Conservation (phyloP, 371 early-diverging fungal genomes). For the Batrachochytrium dendrobatidis region DNA sequence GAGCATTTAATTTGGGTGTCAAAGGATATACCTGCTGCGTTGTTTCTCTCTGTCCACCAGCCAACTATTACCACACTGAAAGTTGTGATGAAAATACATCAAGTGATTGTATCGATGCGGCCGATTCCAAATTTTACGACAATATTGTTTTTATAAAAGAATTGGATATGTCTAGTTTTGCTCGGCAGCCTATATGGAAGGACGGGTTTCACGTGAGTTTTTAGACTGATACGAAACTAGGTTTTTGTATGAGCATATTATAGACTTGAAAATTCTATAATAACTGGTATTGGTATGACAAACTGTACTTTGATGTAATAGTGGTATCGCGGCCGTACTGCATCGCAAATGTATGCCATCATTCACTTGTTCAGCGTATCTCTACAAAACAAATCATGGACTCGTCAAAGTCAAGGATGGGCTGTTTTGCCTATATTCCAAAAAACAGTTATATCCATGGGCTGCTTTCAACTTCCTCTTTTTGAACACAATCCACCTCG, state of each 20-base stretch:
- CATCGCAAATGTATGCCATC: neutral
- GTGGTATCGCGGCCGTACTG: neutral
- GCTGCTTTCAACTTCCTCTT: neutral
- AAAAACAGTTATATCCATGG: neutral
- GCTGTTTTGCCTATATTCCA: neutral
- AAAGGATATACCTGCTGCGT: neutral
- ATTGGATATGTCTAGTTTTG: neutral
- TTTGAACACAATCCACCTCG: neutral
- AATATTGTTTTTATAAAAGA: neutral
- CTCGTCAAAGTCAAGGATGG: slow-evolving; percentile 1
- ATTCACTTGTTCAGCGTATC: neutral
- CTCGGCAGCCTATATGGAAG: neutral
- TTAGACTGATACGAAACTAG: too few relatives aligned
- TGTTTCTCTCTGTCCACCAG: neutral
- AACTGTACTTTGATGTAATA: too few relatives aligned
- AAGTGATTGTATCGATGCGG: too few relatives aligned
- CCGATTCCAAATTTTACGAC: neutral
- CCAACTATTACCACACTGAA: neutral
- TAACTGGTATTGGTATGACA: too few relatives aligned
- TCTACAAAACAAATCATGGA: neutral
- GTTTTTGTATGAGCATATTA: too few relatives aligned
- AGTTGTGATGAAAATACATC: too few relatives aligned
- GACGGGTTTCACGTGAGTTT: slow-evolving; percentile 1
- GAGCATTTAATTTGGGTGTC: neutral
- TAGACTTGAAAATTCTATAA: too few relatives aligned